Base-by-base conservation (phyloP, 495 filamentous ascomycete species). In the Gamarada debralockiae region DNA sequence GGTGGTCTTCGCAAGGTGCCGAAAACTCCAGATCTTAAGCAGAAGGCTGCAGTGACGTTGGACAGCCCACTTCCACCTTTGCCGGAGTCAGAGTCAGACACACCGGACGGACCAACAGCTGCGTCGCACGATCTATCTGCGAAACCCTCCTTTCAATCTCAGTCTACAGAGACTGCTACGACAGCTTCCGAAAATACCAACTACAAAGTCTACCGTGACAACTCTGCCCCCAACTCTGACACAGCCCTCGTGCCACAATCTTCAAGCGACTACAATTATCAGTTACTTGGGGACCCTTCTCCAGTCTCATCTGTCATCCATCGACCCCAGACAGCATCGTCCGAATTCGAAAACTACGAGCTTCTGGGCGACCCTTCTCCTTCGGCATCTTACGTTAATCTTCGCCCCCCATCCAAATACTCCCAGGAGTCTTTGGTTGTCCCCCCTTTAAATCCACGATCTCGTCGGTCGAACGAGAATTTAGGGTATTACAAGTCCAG, bases 1-100 rank as follows among this genome's bases (percentile, higher is more conserved):
- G 76, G 77, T 62, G 77, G 77, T 48, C 62, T 80, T 45, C 76
- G 77, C 21, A 78, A 77, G 60, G 77, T 79, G 12, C 67, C 73
- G 17, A 66, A 67, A 20, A 77, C 74, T 21, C 70, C 74, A 24
- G 76, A 78, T 57, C 59, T 66, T 34, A 77, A 74, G 58, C 61
- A 66, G 12, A 76, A 73, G 60, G 65, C 57, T 45, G 23, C 43
- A 22, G 42, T 29, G 15, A 18, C 25, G 4, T 39, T 38, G 3
- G 52, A 56, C 17, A 52, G 38, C 29, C 48, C 65, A 48, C 68
- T 74, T 25, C 64, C 74, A 23, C 68, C 70, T 13, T 60, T 78
- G 21, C 71, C 68, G 42, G 69, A 68, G 61, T n/a, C n/a, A 29
- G 27, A 29, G 10, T 10, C 27, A 29, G 27, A 29, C 27, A 57